Base-by-base conservation (phyloP, 2,329 filamentous ascomycete genomes). In the Coniochaeta ligniaria region DNA sequence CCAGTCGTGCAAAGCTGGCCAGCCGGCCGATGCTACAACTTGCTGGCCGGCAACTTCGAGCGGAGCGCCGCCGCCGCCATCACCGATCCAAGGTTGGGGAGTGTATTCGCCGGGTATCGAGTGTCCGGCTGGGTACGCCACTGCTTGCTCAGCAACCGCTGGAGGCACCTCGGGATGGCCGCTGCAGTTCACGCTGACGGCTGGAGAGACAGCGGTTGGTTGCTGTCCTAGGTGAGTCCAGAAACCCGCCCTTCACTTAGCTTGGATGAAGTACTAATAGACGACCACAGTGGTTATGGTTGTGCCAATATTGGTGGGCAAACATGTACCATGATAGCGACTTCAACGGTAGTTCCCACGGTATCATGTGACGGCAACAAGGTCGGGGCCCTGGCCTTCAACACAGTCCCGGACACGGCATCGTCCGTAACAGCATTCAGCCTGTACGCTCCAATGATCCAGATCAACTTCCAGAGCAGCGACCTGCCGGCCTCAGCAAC, bases 401-500 rank as follows among this genome's bases (percentile, higher is more conserved):
- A 60, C 56, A 66, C 67, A 5, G 55, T 67, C 9, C 62, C 66
- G 3, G 57, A 64, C 35, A 63, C 38, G 38, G 38, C 38, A 41
- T 9, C 60, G 1, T 62, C 63, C 57, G 63, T 67, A 35, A 65
- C 67, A 1, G 64, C 62, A 2, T 62, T 69, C 60, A 67, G 59
- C 38, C 59, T 70, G 2, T 64, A 64, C 22, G 68, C 68, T 2
- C 67, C 67, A 17, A 67, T 70, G 66, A 66, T 70, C 58, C 67
- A 69, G 59, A 67, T 70, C 62, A 69, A 69, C 63, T 69, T 63
- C 62, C 67, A 69, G 47, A 66, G 64, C 60, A 66, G 61, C 52
- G 67, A 69, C 47, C 61, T 61, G 5, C 60, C 60, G 28, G 26
- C 50, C n/a, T n/a, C n/a, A 5, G 36, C 63, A 14, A 24, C 6